These are phyloP conservation scores for Mycena capillaripes DNA, from an alignment of 768 basidiomycete species.

Conservation along the genomic window DNA sequence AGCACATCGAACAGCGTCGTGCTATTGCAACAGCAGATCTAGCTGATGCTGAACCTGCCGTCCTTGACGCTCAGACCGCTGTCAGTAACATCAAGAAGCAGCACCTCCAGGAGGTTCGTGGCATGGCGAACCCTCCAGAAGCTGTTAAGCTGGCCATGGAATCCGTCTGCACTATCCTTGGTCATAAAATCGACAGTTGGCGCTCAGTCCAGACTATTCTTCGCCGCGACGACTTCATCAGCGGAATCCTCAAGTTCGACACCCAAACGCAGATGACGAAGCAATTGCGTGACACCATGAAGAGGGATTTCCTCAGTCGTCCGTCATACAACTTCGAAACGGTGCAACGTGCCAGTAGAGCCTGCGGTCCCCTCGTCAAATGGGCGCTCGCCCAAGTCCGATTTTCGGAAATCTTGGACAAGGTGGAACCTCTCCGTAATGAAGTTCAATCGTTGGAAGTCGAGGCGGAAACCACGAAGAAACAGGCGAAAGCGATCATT, in stretches of 20 bases:
- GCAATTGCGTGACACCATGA: constrained; percentile 89
- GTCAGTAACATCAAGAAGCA: constrained; percentile 97
- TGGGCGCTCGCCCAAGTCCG: constrained; percentile 98
- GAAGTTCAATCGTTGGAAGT: constrained; percentile 94
- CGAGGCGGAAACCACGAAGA: constrained; percentile 95
- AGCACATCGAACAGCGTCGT: constrained; percentile 88
- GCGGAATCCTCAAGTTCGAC: constrained; percentile 95
- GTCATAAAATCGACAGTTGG: constrained; percentile 98
- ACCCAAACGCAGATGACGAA: constrained; percentile 93
- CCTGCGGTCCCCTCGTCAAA: constrained; percentile 97
- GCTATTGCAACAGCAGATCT: constrained; percentile 94
- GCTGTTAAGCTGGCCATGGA: constrained; percentile 99
- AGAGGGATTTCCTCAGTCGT: constrained; percentile 90
- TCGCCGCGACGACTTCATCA: constrained; percentile 96
- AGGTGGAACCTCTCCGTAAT: constrained; percentile 94
- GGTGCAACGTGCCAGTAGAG: constrained; percentile 95
- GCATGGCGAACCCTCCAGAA: constrained; percentile 99
- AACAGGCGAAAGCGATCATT: constrained; percentile 91
- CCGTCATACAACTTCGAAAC: constrained; percentile 95
- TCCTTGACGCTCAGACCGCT: constrained; percentile 94
- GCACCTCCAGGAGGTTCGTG: constrained; percentile 95
- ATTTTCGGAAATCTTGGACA: constrained; percentile 97
- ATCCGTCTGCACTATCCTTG: constrained; percentile 95
- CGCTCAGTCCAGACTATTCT: constrained; percentile 95
- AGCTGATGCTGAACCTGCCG: constrained; percentile 97